Percentiles rank a stretch among this genome's conserved stretches.
Conservation (phyloP, 208 protist species). For the Blastocrithidia nonstop region DNA sequence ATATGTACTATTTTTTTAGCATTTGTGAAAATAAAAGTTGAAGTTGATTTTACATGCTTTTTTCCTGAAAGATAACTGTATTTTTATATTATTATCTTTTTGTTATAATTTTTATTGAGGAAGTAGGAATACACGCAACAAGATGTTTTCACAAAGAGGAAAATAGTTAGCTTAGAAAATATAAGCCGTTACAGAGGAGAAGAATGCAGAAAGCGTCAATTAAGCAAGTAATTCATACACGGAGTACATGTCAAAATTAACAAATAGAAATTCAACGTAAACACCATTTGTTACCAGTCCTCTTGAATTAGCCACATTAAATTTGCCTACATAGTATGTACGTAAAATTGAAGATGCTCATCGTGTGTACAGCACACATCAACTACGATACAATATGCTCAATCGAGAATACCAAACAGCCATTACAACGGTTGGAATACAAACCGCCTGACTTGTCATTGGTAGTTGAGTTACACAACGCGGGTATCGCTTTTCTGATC, state of each 20-base stretch:
- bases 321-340: conserved; percentile 39
- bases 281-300: conserved; percentile 46
- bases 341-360: conserved; percentile 37
- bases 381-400: conserved; percentile 14
- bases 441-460: conserved; percentile 46
- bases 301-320: conserved; percentile 9
- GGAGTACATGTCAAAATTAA: not conserved
- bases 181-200: not conserved
- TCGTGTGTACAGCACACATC: conserved; percentile 33
- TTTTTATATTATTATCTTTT: too few relatives aligned
- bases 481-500: conserved; percentile 45
- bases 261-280: conserved; percentile 8
- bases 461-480: conserved; percentile 42
- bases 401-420: conserved; percentile 11
- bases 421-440: conserved; percentile 27
- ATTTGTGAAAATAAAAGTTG: too few relatives aligned
- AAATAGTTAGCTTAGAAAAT: conserved; percentile 2
- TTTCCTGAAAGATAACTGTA: too few relatives aligned
- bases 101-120: too few relatives aligned
- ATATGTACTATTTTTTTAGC: too few relatives aligned
- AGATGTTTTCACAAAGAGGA: conserved; percentile 3
- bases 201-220: not conserved
- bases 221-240: not conserved
- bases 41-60: too few relatives aligned
- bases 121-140: not conserved